A percentile compares a stretch with the other conserved stretches of the same genome.
Conservation (phyloP, 768 basidiomycete genomes). For the Lactarius sp. region DNA sequence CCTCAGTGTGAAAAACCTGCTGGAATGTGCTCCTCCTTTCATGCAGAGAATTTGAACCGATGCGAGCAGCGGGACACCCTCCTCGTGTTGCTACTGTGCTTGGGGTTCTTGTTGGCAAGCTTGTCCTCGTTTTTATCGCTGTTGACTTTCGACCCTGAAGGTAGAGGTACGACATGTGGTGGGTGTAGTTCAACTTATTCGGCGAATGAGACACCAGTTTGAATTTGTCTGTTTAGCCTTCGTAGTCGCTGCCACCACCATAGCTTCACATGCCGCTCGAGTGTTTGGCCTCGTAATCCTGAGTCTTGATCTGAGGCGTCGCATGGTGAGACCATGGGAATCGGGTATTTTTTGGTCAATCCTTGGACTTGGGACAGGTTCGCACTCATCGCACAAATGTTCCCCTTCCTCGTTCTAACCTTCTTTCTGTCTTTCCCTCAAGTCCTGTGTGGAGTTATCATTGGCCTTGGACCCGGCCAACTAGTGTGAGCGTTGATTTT, state of each 20-base stretch:
- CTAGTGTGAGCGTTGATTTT: slow-evolving; percentile 3
- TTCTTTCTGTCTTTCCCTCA: not conserved
- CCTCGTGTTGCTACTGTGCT: slow-evolving; percentile 17
- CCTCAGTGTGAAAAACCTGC: not conserved
- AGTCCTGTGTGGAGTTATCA: slow-evolving; percentile 1
- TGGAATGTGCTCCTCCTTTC: not conserved
- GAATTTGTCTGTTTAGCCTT: slow-evolving; percentile 14
- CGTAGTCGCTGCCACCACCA: slow-evolving; percentile 9
- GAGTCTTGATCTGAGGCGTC: slow-evolving; percentile 14
- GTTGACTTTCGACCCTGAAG: slow-evolving; percentile 4
- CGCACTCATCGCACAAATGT: not conserved
- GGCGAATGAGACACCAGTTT: not conserved
- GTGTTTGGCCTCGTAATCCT: slow-evolving; percentile 16
- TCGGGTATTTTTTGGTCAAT: slow-evolving; percentile 7
- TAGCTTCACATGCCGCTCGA: slow-evolving; percentile 15
- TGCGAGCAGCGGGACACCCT: not conserved
- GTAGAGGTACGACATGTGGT: slow-evolving; percentile 5
- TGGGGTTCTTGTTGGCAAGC: slow-evolving; percentile 26
- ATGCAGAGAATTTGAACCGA: not conserved
- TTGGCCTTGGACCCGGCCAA: slow-evolving; percentile 10
- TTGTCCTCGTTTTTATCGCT: slow-evolving; percentile 21
- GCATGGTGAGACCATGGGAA: slow-evolving; percentile 5
- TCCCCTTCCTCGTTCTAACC: not conserved
- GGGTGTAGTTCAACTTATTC: not conserved
- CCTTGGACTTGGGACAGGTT: slow-evolving; percentile 17